phyloP scores from a whole-genome alignment of 208 protist species.

The Acanthamoeba healyi region DNA sequence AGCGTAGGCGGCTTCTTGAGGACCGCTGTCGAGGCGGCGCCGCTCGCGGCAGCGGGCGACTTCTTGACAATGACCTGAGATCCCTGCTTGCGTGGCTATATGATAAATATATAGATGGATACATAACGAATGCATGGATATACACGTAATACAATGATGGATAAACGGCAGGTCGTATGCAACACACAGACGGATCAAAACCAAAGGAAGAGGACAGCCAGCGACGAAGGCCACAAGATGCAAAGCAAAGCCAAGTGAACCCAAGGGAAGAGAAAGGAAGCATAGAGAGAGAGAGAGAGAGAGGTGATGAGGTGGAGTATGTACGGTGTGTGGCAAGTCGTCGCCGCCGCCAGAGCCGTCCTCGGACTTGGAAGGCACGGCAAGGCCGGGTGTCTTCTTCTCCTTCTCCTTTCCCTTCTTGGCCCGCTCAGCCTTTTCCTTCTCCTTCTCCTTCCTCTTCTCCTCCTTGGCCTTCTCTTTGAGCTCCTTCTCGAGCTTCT shows the following conservation, averaged over 20 bases:
- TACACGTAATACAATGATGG: no score
- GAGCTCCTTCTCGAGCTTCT: slow-evolving; percentile 4
- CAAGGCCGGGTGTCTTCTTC: neutral
- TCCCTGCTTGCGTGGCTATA: slow-evolving; percentile 2
- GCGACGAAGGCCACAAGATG: neutral
- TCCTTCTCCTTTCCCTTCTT: slow-evolving; percentile 26
- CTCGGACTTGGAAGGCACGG: neutral
- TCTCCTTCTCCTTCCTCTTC: neutral
- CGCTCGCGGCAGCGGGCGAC: neutral
- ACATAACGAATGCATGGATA: neutral
- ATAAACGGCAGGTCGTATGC: no score
- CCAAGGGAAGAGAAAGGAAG: neutral
- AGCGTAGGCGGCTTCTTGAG: slow-evolving; percentile 6
- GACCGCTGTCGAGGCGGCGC: neutral
- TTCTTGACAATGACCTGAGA: neutral
- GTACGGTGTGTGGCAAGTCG: neutral
- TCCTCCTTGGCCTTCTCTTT: slow-evolving; percentile 53
- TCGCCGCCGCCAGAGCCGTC: neutral
- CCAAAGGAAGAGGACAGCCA: neutral
- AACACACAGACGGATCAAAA: neutral
- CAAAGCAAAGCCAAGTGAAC: neutral
- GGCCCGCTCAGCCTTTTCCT: slow-evolving; percentile 6
- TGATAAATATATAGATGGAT: neutral
- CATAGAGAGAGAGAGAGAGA: neutral
- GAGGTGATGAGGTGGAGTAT: no score